Evolutionary conservation across 1,139 yeast genomes (phyloP).

Genomic region (Scheffersomyces segobiensis): DNA sequence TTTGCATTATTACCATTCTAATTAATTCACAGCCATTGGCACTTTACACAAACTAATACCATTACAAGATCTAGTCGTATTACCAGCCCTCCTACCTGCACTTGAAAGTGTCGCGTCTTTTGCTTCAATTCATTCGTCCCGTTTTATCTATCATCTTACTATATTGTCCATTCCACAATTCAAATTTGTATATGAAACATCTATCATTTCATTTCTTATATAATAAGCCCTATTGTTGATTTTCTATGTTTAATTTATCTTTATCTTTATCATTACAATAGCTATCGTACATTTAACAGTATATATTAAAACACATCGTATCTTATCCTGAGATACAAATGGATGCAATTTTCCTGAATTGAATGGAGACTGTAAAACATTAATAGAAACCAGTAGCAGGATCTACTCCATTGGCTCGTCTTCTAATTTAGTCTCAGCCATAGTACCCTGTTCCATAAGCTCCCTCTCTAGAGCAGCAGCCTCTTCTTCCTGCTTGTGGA

Average conservation of each 20-base stretch:
- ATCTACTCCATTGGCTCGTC: neutral
- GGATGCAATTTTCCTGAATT: neutral
- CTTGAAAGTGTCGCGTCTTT: neutral
- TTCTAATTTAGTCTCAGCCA: neutral
- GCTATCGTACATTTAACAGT: neutral
- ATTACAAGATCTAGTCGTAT: neutral
- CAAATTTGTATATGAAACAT: no score
- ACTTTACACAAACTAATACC: neutral
- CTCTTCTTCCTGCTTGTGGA: slow-evolving; percentile 51
- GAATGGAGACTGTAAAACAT: neutral
- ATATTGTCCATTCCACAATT: neutral
- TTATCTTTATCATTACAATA: neutral
- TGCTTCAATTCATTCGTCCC: neutral
- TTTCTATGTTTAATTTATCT: neutral
- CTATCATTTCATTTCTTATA: no score
- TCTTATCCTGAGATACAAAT: neutral
- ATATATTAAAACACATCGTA: neutral
- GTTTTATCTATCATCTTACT: neutral
- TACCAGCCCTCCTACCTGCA: neutral
- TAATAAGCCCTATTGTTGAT: neutral
- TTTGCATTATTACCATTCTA: neutral
- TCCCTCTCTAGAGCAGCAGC: slow-evolving; percentile 2
- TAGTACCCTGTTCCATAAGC: neutral
- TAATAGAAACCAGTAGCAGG: neutral
- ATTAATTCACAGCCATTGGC: neutral